These are phyloP conservation scores for Royoungia palumana DNA, from an alignment of 768 basidiomycete genomes.

Conservation along the genomic window DNA sequence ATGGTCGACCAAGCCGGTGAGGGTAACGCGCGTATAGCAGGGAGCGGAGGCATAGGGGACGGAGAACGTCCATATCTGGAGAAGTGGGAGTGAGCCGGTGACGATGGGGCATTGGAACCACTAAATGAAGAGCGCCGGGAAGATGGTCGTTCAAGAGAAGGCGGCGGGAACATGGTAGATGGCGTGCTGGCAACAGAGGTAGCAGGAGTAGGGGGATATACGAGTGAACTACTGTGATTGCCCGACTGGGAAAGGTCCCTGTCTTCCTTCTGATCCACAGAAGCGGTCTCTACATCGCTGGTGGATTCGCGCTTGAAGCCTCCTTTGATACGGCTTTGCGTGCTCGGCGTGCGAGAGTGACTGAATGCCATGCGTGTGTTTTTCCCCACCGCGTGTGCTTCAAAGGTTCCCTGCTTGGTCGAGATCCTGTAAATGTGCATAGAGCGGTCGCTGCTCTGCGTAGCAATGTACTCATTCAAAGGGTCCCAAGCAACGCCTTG, in stretches of 20 bases:
- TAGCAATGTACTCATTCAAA: constrained; percentile 93
- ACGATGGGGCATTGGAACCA: constrained; percentile 75
- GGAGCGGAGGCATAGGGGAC: constrained; percentile 88
- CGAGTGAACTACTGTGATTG: constrained; percentile 28
- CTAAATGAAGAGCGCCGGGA: constrained; percentile 68
- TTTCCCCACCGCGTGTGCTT: constrained; percentile 88
- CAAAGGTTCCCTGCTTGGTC: constrained; percentile 75
- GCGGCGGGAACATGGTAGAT: constrained; percentile 43
- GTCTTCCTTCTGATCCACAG: constrained; percentile 55
- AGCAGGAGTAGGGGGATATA: constrained; percentile 56
- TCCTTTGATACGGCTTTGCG: constrained; percentile 52
- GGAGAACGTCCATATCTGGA: constrained; percentile 76
- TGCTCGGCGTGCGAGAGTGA: constrained; percentile 71
- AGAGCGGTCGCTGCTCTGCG: constrained; percentile 92
- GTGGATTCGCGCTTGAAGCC: constrained; percentile 68
- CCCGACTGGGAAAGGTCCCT: constrained; percentile 27
- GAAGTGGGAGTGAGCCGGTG: constrained; percentile 56
- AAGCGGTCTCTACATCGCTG: constrained; percentile 71
- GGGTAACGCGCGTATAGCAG: constrained; percentile 78
- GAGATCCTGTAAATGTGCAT: constrained; percentile 92
- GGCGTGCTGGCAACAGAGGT: constrained; percentile 69
- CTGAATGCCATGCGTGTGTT: constrained; percentile 69
- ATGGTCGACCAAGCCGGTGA: constrained; percentile 64
- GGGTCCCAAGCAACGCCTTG: constrained; percentile 99
- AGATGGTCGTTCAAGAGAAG: constrained; percentile 58